Evolutionary conservation across 106 monocot genomes (phyloP).

Genomic region (Dendrobium catenatum): DNA sequence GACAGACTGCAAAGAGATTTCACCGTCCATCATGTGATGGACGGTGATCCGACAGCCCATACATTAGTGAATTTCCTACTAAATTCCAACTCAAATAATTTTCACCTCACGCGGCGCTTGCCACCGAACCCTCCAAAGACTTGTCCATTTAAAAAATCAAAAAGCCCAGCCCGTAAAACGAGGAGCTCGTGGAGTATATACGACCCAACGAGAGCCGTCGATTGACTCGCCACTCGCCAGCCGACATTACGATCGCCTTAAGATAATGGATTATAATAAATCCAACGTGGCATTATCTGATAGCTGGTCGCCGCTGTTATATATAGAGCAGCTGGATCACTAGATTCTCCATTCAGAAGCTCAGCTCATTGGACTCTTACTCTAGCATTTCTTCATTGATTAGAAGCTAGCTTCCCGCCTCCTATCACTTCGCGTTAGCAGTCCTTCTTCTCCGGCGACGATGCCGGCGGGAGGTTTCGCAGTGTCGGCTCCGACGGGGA

Average conservation of each 20-base stretch:
- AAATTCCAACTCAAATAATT: too few species aligned
- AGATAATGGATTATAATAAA: neutral
- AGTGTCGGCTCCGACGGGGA: constrained; percentile 24
- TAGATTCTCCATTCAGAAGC: neutral
- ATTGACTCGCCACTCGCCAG: constrained; percentile 4
- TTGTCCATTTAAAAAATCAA: too few species aligned
- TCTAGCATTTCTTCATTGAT: neutral
- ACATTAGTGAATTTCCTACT: too few species aligned
- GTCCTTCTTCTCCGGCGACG: neutral
- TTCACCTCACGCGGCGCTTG: too few species aligned
- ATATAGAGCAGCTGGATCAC: neutral
- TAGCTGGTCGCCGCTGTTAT: neutral
- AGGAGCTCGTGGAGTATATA: too few species aligned
- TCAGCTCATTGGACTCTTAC: neutral
- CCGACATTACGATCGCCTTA: neutral
- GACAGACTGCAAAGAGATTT: too few species aligned
- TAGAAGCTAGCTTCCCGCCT: neutral
- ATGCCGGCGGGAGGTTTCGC: constrained; percentile 42
- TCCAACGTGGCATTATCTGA: neutral
- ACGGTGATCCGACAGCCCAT: too few species aligned
- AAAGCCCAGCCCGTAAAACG: too few species aligned
- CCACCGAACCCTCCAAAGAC: too few species aligned
- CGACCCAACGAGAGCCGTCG: neutral
- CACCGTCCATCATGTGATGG: too few species aligned
- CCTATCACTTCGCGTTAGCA: neutral